Evolutionary conservation across 2,329 filamentous ascomycete species (phyloP).

Genomic region (Acrodontium crateriforme): DNA sequence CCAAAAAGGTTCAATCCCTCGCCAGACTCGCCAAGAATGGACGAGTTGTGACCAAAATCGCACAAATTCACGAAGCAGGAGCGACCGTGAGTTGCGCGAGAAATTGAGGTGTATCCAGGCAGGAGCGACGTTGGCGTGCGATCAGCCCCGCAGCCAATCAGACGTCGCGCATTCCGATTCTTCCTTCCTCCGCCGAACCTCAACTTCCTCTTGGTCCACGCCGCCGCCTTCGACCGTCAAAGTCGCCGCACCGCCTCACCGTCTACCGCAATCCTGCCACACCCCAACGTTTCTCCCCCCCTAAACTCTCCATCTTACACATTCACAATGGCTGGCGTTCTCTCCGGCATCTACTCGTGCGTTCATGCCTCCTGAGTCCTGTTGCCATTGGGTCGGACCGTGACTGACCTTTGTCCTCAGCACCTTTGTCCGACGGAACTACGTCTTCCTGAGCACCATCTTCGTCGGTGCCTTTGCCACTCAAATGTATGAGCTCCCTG

Average conservation of each 20-base stretch:
- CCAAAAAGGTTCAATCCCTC: no score
- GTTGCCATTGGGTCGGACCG: conserved; percentile 6
- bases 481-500: conserved; percentile 76
- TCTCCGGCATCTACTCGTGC: conserved; percentile 43
- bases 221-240: neutral
- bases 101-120: no score
- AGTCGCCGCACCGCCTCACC: neutral
- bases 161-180: conserved; percentile 1
- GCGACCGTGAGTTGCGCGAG: no score
- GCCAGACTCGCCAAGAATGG: no score
- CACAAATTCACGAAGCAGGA: no score
- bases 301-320: conserved; percentile 1
- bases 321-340: conserved; percentile 44
- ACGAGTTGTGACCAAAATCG: no score
- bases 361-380: conserved; percentile 13
- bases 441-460: conserved; percentile 71
- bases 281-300: conserved; percentile 1
- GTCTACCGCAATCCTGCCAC: no score
- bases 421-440: conserved; percentile 74
- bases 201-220: conserved; percentile 1
- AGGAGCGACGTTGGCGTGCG: no score
- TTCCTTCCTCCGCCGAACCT: neutral
- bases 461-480: conserved; percentile 82
- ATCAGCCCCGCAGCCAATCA: no score
- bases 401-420: conserved; percentile 38